Evolutionary conservation across 78 protist genomes (phyloP).

Genomic region (Speleostelium caveatum): DNA sequence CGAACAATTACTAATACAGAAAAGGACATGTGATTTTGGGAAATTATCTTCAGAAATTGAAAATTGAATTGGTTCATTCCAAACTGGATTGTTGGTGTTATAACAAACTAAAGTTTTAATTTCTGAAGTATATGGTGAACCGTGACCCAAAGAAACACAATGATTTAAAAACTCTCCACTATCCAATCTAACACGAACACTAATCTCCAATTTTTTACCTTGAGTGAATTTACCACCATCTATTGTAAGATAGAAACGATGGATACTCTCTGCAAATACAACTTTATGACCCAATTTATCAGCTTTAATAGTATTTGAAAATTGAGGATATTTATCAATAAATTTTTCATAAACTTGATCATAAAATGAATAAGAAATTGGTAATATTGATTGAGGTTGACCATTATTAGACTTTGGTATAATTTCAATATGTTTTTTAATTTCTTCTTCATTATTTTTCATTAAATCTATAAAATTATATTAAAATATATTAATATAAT

Average conservation of each 20-base stretch:
- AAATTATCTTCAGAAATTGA: constrained; percentile 7
- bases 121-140: constrained; percentile 4
- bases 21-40: constrained; percentile 12
- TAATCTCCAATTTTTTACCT: constrained; percentile 52
- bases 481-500: not conserved
- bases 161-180: constrained; percentile 36
- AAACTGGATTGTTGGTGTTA: constrained; percentile 2
- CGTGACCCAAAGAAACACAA: constrained; percentile 42
- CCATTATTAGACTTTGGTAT: constrained; percentile 20
- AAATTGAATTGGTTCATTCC: constrained; percentile 64
- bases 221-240: constrained; percentile 57
- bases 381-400: constrained; percentile 15
- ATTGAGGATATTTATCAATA: constrained; percentile 10
- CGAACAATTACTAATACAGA: not conserved
- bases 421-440: constrained; percentile 47
- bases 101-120: constrained; percentile 14
- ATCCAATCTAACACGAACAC: constrained; percentile 27
- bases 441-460: constrained; percentile 46
- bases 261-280: constrained; percentile 22
- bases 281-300: constrained; percentile 59
- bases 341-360: constrained; percentile 25
- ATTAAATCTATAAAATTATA: constrained; percentile 10
- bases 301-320: not conserved
- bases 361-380: constrained; percentile 20
- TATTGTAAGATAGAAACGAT: constrained; percentile 29